Percentiles rank a stretch among this genome's conserved stretches.
Evolutionary conservation across 2,329 filamentous ascomycete species (phyloP).

Genomic region (Colletotrichum tropicicola): DNA sequence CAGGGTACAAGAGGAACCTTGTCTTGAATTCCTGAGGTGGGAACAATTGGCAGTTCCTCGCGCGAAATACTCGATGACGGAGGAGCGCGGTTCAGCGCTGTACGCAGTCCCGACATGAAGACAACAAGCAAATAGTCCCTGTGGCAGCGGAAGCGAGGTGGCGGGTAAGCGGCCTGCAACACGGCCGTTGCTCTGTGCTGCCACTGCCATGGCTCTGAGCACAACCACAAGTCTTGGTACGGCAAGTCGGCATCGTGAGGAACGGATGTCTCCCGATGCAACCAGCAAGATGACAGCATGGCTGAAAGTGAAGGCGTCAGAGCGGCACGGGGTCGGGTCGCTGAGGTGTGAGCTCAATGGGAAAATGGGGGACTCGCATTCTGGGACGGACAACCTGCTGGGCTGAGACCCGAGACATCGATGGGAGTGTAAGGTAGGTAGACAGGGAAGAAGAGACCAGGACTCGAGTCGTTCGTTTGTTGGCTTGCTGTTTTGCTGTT

Average conservation of each 20-base stretch:
- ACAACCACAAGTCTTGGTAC: slow-evolving; percentile 25
- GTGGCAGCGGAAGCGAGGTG: slow-evolving; percentile 11
- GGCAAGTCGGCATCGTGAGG: slow-evolving; percentile 28
- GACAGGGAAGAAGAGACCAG: slow-evolving; percentile 1
- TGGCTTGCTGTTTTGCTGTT: background rate
- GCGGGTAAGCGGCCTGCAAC: slow-evolving; percentile 12
- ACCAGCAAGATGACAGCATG: slow-evolving; percentile 21
- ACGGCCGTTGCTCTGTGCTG: no score
- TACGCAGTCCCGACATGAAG: background rate
- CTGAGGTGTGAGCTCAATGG: background rate
- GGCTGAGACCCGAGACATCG: background rate
- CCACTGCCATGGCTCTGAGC: slow-evolving; percentile 2
- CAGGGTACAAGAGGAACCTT: background rate
- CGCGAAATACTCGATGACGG: background rate
- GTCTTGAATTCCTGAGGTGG: background rate
- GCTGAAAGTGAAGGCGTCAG: slow-evolving; percentile 1
- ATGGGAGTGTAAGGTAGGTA: background rate
- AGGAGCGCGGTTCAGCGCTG: no score
- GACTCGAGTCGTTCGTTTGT: background rate
- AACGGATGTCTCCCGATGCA: slow-evolving; percentile 3
- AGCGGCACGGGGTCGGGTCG: background rate
- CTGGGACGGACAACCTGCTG: no score
- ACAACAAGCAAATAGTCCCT: background rate
- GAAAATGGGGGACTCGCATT: no score
- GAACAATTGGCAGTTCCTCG: background rate